Conservation (phyloP, 2,329 filamentous ascomycete species). For the Fusarium robinianum region DNA sequence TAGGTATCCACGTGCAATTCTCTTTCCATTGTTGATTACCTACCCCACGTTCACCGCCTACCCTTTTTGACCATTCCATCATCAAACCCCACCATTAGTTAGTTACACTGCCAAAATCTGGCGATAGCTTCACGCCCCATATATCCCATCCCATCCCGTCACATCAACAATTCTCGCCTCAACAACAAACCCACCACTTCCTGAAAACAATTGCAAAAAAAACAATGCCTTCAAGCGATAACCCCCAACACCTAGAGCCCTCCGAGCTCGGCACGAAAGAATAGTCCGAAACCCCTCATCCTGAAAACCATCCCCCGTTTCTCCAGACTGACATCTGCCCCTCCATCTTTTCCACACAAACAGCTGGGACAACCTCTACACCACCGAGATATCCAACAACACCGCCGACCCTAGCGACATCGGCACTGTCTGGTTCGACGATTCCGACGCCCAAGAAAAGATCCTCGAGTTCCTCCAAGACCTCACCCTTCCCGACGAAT, state of each 20-base stretch:
- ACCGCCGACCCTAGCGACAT: slow-evolving; percentile 73
- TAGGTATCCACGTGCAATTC: no score
- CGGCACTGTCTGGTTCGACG: slow-evolving; percentile 95
- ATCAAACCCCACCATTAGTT: slow-evolving; percentile 31
- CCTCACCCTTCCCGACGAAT: slow-evolving; percentile 37
- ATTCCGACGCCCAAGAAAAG: slow-evolving; percentile 84
- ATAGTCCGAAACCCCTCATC: slow-evolving; percentile 64
- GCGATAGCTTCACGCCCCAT: slow-evolving; percentile 17
- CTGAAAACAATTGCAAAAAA: background rate
- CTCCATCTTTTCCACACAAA: background rate
- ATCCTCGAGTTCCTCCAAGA: slow-evolving; percentile 69
- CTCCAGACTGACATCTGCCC: slow-evolving; percentile 17
- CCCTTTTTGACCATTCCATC: slow-evolving; percentile 19
- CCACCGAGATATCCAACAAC: slow-evolving; percentile 72
- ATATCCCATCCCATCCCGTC: slow-evolving; percentile 5
- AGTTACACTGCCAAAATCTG: background rate
- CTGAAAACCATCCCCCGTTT: slow-evolving; percentile 3
- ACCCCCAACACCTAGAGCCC: slow-evolving; percentile 73
- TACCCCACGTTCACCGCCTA: slow-evolving; percentile 33
- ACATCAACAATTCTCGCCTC: no score
- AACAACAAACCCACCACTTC: background rate
- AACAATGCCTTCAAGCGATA: slow-evolving; percentile 28
- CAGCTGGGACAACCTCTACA: slow-evolving; percentile 79
- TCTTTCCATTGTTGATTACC: background rate
- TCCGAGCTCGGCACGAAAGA: slow-evolving; percentile 85